phyloP scores from a whole-genome alignment of 1,284 basidiomycete genomes.

The Cystobasidium sp. region DNA sequence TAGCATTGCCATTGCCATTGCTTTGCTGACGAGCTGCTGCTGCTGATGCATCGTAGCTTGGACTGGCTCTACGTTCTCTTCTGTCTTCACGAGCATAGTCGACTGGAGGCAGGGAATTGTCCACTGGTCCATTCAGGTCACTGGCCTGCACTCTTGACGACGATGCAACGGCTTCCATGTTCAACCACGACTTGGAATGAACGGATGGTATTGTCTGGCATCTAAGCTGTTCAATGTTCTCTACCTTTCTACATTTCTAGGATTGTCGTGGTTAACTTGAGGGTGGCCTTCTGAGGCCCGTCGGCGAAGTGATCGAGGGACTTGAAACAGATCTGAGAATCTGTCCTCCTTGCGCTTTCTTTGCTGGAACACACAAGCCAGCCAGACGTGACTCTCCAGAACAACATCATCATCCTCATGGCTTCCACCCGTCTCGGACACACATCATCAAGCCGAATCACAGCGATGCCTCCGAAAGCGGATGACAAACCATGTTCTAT shows the following conservation, averaged over 20 bases:
- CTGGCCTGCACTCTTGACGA: conserved; percentile 10
- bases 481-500: no score
- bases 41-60: conserved; percentile 44
- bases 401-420: no score
- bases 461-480: no score
- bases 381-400: no score
- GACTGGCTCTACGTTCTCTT: conserved; percentile 42
- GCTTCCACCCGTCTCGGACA: no score
- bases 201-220: not conserved
- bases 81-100: conserved; percentile 34
- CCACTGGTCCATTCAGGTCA: conserved; percentile 26
- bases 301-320: not conserved
- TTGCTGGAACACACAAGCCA: not conserved
- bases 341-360: not conserved
- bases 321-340: not conserved
- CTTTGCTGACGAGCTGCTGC: conserved; percentile 9
- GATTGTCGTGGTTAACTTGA: not conserved
- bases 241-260: not conserved
- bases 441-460: no score
- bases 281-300: not conserved
- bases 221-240: not conserved
- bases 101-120: not conserved
- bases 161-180: not conserved
- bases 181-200: no score
- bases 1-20: conserved; percentile 4